Conservation (phyloP, 805 yeast genomes). For the Diddensiella santjacobensis region DNA sequence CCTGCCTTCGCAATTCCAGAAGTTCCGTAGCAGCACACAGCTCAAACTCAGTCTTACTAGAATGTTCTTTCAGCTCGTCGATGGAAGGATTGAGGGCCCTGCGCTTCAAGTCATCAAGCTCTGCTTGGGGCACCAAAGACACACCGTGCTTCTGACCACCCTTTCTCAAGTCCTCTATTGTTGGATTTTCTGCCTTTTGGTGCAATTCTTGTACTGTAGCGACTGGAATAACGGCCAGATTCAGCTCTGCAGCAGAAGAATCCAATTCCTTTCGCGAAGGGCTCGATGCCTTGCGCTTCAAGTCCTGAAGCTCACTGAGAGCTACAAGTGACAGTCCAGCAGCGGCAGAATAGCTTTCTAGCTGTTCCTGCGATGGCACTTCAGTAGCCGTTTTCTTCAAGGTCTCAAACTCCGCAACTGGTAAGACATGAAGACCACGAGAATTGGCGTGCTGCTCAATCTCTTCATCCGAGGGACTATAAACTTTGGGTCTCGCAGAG, state of each 20-base stretch:
- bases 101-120: constrained; percentile 18
- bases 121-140: constrained; percentile 14
- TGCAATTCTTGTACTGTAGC: constrained; percentile 33
- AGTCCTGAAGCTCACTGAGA: constrained; percentile 14
- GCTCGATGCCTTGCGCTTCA: constrained; percentile 16
- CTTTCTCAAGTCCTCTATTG: constrained; percentile 17
- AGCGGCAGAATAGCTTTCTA: constrained; percentile 17
- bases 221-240: constrained; percentile 34
- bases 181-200: constrained; percentile 19
- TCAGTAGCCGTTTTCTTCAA: constrained; percentile 20
- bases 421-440: constrained; percentile 21
- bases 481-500: constrained; percentile 18
- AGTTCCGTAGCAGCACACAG: constrained; percentile 18
- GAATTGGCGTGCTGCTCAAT: constrained; percentile 26
- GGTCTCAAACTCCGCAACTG: constrained; percentile 21
- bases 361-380: constrained; percentile 16
- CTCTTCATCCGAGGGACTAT: constrained; percentile 22
- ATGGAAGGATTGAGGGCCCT: constrained; percentile 20
- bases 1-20: constrained; percentile 19
- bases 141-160: constrained; percentile 17
- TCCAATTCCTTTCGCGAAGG: constrained; percentile 33
- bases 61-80: constrained; percentile 16
- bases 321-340: constrained; percentile 22
- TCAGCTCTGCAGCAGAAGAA: constrained; percentile 32
- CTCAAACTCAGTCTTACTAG: constrained; percentile 9